Base-by-base conservation (phyloP, 2,329 filamentous ascomycete genomes). In the Lasiodiplodia sp. region DNA sequence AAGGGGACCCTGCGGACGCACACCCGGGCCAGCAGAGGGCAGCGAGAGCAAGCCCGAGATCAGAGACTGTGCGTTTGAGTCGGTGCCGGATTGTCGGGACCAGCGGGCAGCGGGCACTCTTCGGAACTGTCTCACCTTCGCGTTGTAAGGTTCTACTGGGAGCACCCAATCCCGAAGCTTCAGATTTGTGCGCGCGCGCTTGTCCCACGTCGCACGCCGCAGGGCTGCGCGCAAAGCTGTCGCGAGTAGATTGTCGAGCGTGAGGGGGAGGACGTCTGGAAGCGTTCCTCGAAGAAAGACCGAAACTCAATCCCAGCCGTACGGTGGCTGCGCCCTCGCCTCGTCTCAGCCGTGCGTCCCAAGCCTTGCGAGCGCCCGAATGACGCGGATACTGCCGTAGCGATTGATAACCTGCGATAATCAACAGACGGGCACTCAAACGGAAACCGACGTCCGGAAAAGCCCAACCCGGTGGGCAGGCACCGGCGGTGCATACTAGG, bases 21-120 rank as follows among this genome's bases (percentile, higher is more conserved):
- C 38, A 34, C 21, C n/a, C n/a, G 34, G 55, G 55, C 18, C 12
- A 23, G 44, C 12, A 25, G 31, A 37, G 56, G 58, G 58, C 58
- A 62, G 23, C 18, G 40, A 62, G 58, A 62, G 28, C n/a, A 56
- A 56, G 28, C 53, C 28, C 18, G 44, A 47, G 44, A 47, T 47
- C 44, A 47, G 44, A 47, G 44, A 47, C 40, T 47, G 23, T 53
- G 23, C 7, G 23, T 53, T 53, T 53, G 44, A 47, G 44, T 47
- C n/a, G 44, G 44, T 47, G 44, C 44, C 44, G n/a, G 18, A 21
- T n/a, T 47, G 44, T n/a, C 44, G 44, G 44, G 44, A 47, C 44
- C 18, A 34, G 18, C 4, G 12, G 44, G 44, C 44, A 21, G 44
- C 44, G 44, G 44, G 18, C 44, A 47, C 44, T 47, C 44, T 10